Conservation (phyloP, 2,329 filamentous ascomycete genomes). For the Pleurostoma richardsiae region DNA sequence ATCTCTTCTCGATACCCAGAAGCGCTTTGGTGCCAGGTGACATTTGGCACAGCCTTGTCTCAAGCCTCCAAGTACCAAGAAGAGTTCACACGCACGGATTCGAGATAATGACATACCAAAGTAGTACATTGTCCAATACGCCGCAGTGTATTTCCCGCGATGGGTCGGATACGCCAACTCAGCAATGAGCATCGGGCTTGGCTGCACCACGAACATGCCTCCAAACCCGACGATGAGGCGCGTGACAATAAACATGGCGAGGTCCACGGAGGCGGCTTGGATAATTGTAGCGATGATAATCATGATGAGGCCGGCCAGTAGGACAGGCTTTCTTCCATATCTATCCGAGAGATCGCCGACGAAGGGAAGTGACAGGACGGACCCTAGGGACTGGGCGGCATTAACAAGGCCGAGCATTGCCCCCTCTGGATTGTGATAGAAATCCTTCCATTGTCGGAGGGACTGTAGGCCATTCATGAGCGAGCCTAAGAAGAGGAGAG, state of each 20-base stretch:
- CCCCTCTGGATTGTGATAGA: slow-evolving; percentile 22
- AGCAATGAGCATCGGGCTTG: slow-evolving; percentile 26
- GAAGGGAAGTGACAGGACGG: slow-evolving; percentile 26
- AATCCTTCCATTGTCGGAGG: slow-evolving; percentile 24
- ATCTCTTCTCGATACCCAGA: too few relatives aligned
- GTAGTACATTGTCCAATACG: slow-evolving; percentile 28
- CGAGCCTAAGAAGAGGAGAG: slow-evolving; percentile 14
- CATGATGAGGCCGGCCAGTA: slow-evolving; percentile 20
- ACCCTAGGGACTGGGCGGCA: slow-evolving; percentile 20
- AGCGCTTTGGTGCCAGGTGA: too few relatives aligned
- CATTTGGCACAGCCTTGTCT: too few relatives aligned
- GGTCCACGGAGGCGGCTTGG: slow-evolving; percentile 27
- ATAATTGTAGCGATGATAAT: slow-evolving; percentile 28
- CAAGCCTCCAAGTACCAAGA: too few relatives aligned
- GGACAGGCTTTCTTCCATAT: slow-evolving; percentile 16
- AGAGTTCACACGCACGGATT: too few relatives aligned
- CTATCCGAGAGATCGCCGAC: slow-evolving; percentile 24
- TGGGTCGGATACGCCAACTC: slow-evolving; percentile 28
- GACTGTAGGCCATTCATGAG: slow-evolving; percentile 35
- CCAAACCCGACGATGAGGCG: slow-evolving; percentile 2
- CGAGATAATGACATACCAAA: neutral
- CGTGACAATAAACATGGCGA: slow-evolving; percentile 18
- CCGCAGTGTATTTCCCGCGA: slow-evolving; percentile 24
- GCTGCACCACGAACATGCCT: slow-evolving; percentile 31
- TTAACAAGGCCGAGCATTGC: slow-evolving; percentile 23